Base-by-base conservation (phyloP, 2,329 filamentous ascomycete genomes). In the Xylariaceae sp. region DNA sequence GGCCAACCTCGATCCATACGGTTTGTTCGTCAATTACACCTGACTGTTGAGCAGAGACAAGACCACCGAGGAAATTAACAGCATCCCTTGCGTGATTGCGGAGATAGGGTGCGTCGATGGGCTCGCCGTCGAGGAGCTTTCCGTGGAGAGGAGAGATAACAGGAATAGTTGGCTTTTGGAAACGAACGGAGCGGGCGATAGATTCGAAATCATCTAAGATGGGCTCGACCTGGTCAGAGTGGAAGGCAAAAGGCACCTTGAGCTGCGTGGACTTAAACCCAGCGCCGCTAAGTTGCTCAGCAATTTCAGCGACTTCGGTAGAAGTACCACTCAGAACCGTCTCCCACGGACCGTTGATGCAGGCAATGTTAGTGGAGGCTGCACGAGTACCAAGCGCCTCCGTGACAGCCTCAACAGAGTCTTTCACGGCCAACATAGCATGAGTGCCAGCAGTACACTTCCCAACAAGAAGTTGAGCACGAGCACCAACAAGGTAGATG, bases 291-390 rank as follows among this genome's bases (percentile, higher is more conserved):
- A 89, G 76, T 26, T 76, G 66, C 44, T 69, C 66, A 4, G 71
- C 70, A 37, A 68, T 62, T 18, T 75, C 70, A 2, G 72, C 65
- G 40, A 83, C 74, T 50, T 79, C 71, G 1, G 66, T 65, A 0
- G 75, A 73, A 9, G 69, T 65, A 9, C 80, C 81, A 58, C 83
- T 84, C n/a, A 95, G 77, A 1, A 95, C 91, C 9, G 87, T 92
- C 69, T 91, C 89, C 48, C 84, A 79, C 0, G 87, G 86, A 0
- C 88, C 85, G 64, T 96, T 96, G 70, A 91, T 82, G 75, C 91
- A 95, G 16, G 90, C 88, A 29, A 84, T 65, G 40, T 82, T 81
- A 50, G 80, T 69, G 4, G 71, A 74, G 65, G 61, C 52, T 1
- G 69, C 67, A 40, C 66, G 67, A n/a, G 70, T 78, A 61, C 74